These are phyloP conservation scores for Monoraphidium neglectum DNA, from an alignment of 139 green algal genomes.

Conservation along the genomic window DNA sequence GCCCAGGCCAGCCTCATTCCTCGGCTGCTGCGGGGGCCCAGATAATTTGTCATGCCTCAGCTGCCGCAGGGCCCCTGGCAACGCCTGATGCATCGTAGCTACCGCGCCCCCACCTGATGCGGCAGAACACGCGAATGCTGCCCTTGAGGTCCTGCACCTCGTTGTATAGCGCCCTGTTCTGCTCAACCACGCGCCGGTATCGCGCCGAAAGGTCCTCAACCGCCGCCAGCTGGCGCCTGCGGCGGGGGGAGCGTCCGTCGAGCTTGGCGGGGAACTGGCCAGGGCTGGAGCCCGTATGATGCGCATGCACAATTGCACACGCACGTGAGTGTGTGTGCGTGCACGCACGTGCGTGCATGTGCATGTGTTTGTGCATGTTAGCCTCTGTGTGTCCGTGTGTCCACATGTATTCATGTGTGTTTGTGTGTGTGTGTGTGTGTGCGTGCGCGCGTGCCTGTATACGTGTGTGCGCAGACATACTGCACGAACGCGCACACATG, in stretches of 20 bases:
- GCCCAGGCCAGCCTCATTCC: too few relatives aligned
- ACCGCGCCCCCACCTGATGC: slow-evolving; percentile 15
- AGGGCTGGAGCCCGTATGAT: background rate
- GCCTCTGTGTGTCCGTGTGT: background rate
- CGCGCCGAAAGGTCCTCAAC: slow-evolving; percentile 33
- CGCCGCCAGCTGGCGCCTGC: slow-evolving; percentile 23
- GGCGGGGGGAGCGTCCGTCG: background rate
- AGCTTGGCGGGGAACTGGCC: background rate
- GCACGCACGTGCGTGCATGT: too few relatives aligned
- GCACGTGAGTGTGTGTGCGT: too few relatives aligned
- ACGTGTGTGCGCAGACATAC: too few relatives aligned
- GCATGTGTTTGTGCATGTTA: background rate
- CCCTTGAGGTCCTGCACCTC: slow-evolving; percentile 86
- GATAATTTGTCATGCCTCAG: too few relatives aligned
- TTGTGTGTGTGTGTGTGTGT: background rate
- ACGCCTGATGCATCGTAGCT: too few relatives aligned
- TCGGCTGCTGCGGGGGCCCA: too few relatives aligned
- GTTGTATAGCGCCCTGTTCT: slow-evolving; percentile 90
- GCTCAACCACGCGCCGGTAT: slow-evolving; percentile 43
- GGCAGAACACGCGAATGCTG: slow-evolving; percentile 89
- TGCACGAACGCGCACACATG: too few relatives aligned
- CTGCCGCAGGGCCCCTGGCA: too few relatives aligned
- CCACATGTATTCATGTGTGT: background rate
- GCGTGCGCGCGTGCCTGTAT: background rate
- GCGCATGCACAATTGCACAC: background rate